Conservation (phyloP, 768 basidiomycete species). For the Boletus insuetus region DNA sequence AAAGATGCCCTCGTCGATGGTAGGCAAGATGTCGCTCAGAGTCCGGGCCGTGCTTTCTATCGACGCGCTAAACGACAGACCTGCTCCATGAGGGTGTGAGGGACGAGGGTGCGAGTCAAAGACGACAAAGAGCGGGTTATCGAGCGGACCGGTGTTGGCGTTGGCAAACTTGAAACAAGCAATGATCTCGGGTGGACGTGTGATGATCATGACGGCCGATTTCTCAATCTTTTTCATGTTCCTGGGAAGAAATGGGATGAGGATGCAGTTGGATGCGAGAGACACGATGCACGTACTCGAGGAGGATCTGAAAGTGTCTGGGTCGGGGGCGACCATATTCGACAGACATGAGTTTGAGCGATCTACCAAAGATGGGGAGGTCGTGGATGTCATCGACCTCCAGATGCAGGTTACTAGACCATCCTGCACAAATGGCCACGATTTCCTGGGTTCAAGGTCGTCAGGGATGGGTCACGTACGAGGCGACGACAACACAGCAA, state of each 20-base stretch:
- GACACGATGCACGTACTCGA: slow-evolving; percentile 20
- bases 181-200: slow-evolving; percentile 70
- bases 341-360: slow-evolving; percentile 35
- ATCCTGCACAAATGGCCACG: slow-evolving; percentile 52
- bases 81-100: slow-evolving; percentile 57
- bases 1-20: slow-evolving; percentile 44
- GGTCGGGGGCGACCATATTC: slow-evolving; percentile 38
- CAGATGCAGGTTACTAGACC: slow-evolving; percentile 53
- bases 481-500: not conserved
- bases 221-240: slow-evolving; percentile 17
- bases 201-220: slow-evolving; percentile 49
- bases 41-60: slow-evolving; percentile 42
- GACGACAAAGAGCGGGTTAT: slow-evolving; percentile 45
- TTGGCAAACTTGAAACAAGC: slow-evolving; percentile 42
- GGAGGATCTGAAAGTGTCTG: slow-evolving; percentile 35
- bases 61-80: slow-evolving; percentile 51
- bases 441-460: slow-evolving; percentile 43
- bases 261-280: not conserved
- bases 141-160: not conserved
- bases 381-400: slow-evolving; percentile 53
- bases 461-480: not conserved
- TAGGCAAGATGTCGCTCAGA: slow-evolving; percentile 45
- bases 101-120: slow-evolving; percentile 70
- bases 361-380: slow-evolving; percentile 47
- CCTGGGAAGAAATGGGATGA: slow-evolving; percentile 12